Evolutionary conservation across 2,329 filamentous ascomycete species (phyloP).

Genomic region (Botrytis sinoallii): DNA sequence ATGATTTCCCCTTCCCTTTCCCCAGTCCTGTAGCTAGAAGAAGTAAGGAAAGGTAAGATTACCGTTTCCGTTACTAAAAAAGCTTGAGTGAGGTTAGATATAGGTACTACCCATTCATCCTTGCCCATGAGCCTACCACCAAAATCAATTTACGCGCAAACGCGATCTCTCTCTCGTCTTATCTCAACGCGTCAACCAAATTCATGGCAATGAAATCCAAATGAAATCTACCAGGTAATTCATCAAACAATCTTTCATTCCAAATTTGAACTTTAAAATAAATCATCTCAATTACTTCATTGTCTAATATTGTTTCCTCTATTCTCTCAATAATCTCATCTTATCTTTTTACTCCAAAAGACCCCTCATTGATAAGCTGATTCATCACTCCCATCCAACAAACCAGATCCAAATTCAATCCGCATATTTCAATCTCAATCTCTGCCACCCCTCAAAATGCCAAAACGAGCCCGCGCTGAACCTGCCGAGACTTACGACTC

Average conservation of each 20-base stretch:
- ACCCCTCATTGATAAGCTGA: neutral
- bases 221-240: neutral
- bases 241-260: neutral
- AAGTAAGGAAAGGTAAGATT: neutral
- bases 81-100: neutral
- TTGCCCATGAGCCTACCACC: neutral
- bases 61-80: neutral
- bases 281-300: neutral
- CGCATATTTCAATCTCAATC: neutral
- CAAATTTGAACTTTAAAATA: neutral
- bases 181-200: neutral
- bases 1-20: neutral
- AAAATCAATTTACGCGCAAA: slow-evolving; percentile 17
- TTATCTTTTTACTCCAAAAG: neutral
- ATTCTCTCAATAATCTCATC: neutral
- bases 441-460: slow-evolving; percentile 24
- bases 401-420: neutral
- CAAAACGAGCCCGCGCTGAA: slow-evolving; percentile 29
- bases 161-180: neutral
- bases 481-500: slow-evolving; percentile 37
- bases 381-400: neutral
- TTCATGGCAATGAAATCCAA: neutral
- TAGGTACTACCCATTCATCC: neutral
- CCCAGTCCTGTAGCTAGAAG: neutral
- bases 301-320: neutral